Conservation (phyloP, 2,329 filamentous ascomycete genomes). For the Monilinia polystroma region DNA sequence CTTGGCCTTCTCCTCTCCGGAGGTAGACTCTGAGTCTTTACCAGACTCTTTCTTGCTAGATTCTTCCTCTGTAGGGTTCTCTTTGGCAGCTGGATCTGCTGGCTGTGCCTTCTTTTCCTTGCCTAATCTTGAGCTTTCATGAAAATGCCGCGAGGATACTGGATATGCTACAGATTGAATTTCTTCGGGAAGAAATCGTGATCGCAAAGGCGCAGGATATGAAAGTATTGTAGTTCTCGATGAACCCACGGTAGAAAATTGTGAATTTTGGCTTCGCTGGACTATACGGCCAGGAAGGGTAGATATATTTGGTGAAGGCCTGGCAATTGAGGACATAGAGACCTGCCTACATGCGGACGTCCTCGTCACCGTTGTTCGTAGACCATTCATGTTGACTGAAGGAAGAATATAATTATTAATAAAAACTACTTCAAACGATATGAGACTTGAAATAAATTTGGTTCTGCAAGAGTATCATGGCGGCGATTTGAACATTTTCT, state of each 20-base stretch:
- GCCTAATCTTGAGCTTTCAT: constrained; percentile 32
- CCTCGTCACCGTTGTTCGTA: constrained; percentile 35
- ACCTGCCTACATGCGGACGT: constrained; percentile 35
- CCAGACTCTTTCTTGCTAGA: constrained; percentile 29
- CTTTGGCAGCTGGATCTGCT: constrained; percentile 24
- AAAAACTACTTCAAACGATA: constrained; percentile 17
- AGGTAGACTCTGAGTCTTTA: constrained; percentile 30
- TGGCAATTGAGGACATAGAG: constrained; percentile 36
- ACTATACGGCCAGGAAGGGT: constrained; percentile 41
- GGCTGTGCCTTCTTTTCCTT: constrained; percentile 34
- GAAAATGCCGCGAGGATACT: constrained; percentile 31
- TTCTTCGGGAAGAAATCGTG: constrained; percentile 43
- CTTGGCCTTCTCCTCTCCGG: constrained; percentile 36
- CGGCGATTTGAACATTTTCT: constrained; percentile 35
- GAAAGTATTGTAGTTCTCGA: constrained; percentile 43
- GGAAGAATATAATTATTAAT: constrained; percentile 19
- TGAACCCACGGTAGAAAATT: constrained; percentile 36
- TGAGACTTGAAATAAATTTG: constrained; percentile 27
- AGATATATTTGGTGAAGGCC: constrained; percentile 37
- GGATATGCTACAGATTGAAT: constrained; percentile 25
- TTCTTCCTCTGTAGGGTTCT: constrained; percentile 22
- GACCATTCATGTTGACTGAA: constrained; percentile 36
- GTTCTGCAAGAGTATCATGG: constrained; percentile 27
- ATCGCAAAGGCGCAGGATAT: constrained; percentile 41
- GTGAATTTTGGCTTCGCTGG: constrained; percentile 38